These are phyloP conservation scores for Pseudocercospora macadamiae DNA, from an alignment of 2,329 filamentous ascomycete genomes.

Conservation along the genomic window DNA sequence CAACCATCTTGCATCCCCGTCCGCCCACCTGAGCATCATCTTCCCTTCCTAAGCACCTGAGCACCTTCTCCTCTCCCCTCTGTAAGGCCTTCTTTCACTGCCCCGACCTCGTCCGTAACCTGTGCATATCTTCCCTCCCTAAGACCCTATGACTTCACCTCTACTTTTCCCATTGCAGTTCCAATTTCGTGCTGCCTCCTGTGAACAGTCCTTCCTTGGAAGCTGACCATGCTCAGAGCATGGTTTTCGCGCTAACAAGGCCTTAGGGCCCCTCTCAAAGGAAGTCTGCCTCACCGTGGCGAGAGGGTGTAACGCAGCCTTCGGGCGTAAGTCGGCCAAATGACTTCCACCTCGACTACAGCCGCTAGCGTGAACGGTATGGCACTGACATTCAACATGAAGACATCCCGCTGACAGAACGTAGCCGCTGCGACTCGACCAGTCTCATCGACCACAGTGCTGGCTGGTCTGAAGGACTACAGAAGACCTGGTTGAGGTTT, in stretches of 20 bases:
- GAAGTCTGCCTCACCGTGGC: not conserved
- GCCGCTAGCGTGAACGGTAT: too few species aligned
- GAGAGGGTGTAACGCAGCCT: not conserved
- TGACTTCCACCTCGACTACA: not conserved
- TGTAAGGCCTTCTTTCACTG: not conserved
- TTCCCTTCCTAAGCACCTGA: too few species aligned
- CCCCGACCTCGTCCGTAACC: not conserved
- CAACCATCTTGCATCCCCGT: not conserved
- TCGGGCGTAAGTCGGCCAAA: not conserved
- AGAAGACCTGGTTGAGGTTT: too few species aligned
- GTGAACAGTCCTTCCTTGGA: not conserved
- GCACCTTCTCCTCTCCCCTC: not conserved
- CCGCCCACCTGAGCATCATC: too few species aligned
- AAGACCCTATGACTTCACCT: not conserved
- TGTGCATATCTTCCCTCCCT: not conserved
- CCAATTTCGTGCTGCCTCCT: not conserved
- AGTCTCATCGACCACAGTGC: too few species aligned
- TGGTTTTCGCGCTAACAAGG: not conserved
- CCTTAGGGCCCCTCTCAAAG: not conserved
- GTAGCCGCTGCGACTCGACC: too few species aligned
- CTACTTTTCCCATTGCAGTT: not conserved
- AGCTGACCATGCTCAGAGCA: not conserved
- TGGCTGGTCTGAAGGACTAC: too few species aligned
- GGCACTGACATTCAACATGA: too few species aligned
- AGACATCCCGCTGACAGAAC: too few species aligned